Conservation (phyloP, 2,329 filamentous ascomycete genomes). For the Exophiala alcalophila region DNA sequence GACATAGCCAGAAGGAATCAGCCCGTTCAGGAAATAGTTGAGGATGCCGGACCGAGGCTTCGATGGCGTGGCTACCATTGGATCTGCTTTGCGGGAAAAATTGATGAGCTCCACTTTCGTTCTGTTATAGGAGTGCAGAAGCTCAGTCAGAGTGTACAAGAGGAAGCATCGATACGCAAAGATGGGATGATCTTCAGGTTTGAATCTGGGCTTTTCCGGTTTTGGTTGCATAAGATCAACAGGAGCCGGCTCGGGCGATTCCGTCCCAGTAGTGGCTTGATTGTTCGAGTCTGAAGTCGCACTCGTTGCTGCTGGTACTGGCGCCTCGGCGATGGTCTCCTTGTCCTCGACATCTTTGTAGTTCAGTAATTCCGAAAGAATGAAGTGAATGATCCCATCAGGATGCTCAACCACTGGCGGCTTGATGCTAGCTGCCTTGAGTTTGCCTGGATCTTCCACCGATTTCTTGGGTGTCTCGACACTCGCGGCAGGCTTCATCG, state of each 20-base stretch:
- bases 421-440: slow-evolving; percentile 69
- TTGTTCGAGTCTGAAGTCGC: slow-evolving; percentile 37
- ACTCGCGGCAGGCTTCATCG: slow-evolving; percentile 24
- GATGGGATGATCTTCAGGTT: slow-evolving; percentile 87
- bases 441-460: slow-evolving; percentile 31
- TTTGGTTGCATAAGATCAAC: slow-evolving; percentile 51
- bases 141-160: slow-evolving; percentile 84
- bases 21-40: slow-evolving; percentile 84
- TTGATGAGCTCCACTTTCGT: slow-evolving; percentile 99
- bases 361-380: slow-evolving; percentile 85
- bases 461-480: slow-evolving; percentile 27
- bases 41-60: slow-evolving; percentile 90
- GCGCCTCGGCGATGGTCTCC: slow-evolving; percentile 45
- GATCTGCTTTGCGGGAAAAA: slow-evolving; percentile 87
- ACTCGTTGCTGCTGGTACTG: slow-evolving; percentile 34
- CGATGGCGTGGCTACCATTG: slow-evolving; percentile 80
- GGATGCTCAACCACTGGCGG: slow-evolving; percentile 84
- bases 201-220: slow-evolving; percentile 71
- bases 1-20: slow-evolving; percentile 64
- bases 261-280: slow-evolving; percentile 46
- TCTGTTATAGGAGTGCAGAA: slow-evolving; percentile 86
- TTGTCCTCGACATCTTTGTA: slow-evolving; percentile 92
- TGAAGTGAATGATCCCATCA: slow-evolving; percentile 91
- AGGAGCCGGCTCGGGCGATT: slow-evolving; percentile 14
- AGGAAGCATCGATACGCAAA: slow-evolving; percentile 97